Evolutionary conservation across 306 rosid species (phyloP).

Genomic region (Boehmeria nivea): DNA sequence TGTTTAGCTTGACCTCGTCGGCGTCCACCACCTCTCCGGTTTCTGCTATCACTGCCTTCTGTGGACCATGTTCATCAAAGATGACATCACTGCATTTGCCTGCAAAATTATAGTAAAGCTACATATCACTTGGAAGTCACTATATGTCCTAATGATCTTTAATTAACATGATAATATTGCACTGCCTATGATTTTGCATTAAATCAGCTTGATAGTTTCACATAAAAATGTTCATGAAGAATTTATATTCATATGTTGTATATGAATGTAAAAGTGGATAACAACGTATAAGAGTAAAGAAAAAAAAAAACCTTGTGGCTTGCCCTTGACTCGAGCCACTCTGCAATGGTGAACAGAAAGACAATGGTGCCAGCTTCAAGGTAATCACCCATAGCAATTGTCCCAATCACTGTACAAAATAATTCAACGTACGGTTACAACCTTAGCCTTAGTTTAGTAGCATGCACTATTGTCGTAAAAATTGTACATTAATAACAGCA

Average conservation of each 20-base stretch:
- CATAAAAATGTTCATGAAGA: too few species aligned
- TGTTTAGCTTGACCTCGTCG: conserved; percentile 68
- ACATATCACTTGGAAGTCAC: too few species aligned
- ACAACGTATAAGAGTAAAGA: background rate
- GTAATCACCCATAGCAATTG: conserved; percentile 64
- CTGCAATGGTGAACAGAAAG: conserved; percentile 81
- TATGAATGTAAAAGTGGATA: too few species aligned
- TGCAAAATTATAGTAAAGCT: conserved; percentile 14
- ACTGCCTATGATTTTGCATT: too few species aligned
- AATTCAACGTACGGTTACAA: too few species aligned
- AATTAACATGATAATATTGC: too few species aligned
- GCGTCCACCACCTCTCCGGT: conserved; percentile 72
- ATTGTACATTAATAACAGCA: too few species aligned
- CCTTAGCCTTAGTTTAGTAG: too few species aligned
- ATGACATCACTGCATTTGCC: conserved; percentile 88
- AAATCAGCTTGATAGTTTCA: too few species aligned
- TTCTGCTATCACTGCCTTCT: conserved; percentile 81
- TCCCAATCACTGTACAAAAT: conserved; percentile 59
- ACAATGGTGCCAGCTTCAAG: conserved; percentile 89
- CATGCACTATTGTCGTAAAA: too few species aligned
- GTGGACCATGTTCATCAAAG: conserved; percentile 72
- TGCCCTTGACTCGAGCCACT: conserved; percentile 89
- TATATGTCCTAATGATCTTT: too few species aligned
- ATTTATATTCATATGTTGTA: too few species aligned
- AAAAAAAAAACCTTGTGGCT: conserved; percentile 57